Base-by-base conservation (phyloP, 2,329 filamentous ascomycete genomes). In the Arthrinium phaeospermum region DNA sequence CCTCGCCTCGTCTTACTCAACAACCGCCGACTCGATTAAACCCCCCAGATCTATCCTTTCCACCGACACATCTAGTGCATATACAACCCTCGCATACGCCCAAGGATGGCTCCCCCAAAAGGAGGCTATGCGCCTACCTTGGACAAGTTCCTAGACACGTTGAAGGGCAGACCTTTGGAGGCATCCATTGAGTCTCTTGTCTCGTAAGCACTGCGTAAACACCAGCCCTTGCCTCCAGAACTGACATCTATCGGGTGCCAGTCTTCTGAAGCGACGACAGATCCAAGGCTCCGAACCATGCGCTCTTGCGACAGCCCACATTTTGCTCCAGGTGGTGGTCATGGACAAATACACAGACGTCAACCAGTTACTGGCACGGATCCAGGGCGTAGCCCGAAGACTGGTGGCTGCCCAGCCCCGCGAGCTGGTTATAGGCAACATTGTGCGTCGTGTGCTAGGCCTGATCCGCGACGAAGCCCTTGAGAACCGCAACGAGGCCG, bases 381-480 rank as follows among this genome's bases (percentile, higher is more conserved):
- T 99, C 74, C 91, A 93, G 75, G 89, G 91, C 73, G 91, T 96
- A 34, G 96, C 96, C 71, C 89, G 91, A 77, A 90, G 91, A 71
- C 87, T 99, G 61, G 91, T 93, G 47, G 90, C 92, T 71, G 95
- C 96, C 10, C 94, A 97, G 78, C 96, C 96, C 22, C 90, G 93
- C 73, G 96, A 98, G 84, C 92, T 98, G 77, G 94, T 95, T 6
- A 94, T 98, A 64, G 96, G 95, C 70, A 99, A 99, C 79, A 95
- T 99, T 76, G 94, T 98, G 67, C 91, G 95, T 73, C 91, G 96
- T 74, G 93, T 98, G 2, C 86, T 99, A 49, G 94, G 95, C 61
- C 88, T 99, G 75, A 96, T 99, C 75, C 91, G 96, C 70, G 95
- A 98, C 79, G 95, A 98, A 79, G 93, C 94, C 51, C 92, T 94